Percentiles rank a stretch among this genome's conserved stretches.
These are phyloP conservation scores for Terfezia claveryi DNA, from an alignment of 495 filamentous ascomycete genomes.

Conservation along the genomic window DNA sequence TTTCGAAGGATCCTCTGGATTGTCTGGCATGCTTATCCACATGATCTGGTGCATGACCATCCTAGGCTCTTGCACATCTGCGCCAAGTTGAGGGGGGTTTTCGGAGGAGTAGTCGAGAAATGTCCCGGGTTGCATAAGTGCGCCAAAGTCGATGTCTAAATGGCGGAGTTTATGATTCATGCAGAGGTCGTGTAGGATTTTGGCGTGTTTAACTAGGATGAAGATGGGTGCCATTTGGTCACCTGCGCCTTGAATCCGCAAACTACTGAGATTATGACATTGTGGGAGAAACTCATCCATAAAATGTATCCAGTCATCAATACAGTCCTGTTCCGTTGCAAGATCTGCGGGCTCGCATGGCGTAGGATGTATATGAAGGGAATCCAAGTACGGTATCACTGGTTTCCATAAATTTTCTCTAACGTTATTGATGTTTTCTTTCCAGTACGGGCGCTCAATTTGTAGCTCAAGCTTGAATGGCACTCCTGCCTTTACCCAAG, in stretches of 20 bases:
- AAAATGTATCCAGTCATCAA: constrained; percentile 2
- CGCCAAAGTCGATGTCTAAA: constrained; percentile 5
- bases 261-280: constrained; percentile 8
- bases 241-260: constrained; percentile 3
- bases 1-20: constrained; percentile 1
- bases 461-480: neutral
- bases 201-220: constrained; percentile 1
- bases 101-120: neutral
- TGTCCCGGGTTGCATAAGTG: constrained; percentile 7
- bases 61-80: neutral
- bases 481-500: neutral
- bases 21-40: constrained; percentile 4
- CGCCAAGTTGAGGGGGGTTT: neutral
- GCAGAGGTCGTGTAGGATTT: neutral
- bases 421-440: neutral
- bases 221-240: constrained; percentile 1
- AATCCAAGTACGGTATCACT: neutral
- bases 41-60: constrained; percentile 1
- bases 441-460: neutral
- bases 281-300: constrained; percentile 4
- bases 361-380: neutral
- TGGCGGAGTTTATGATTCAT: constrained; percentile 4
- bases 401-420: neutral
- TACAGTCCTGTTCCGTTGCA: neutral
- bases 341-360: neutral